Evolutionary conservation across 1,284 basidiomycete species (phyloP), one percentile per base, ranked within the genome.

Genomic region (Leccinum solheimii): DNA sequence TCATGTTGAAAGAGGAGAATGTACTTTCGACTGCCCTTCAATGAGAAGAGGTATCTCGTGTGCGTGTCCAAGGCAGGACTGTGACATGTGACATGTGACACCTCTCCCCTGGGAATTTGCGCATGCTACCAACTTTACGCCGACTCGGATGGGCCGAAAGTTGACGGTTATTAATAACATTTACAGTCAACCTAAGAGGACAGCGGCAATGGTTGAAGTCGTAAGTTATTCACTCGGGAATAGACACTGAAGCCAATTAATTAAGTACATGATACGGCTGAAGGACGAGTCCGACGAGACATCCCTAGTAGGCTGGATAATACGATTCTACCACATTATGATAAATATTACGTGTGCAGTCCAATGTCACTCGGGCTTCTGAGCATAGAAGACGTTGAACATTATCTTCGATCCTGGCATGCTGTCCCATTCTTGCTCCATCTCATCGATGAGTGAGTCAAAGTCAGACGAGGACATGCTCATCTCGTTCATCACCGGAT

Each of bases 301-400:
- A 23, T 49, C 6, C 23, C 45, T 32, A 11, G 30, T 16, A 32
- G 19, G 14, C 8, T 23, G 38, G 8, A 38, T 55, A 19, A 30
- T 36, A 55, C 21, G 30, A 26, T 49, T 21, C 50, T 19, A 9
- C n/a, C 19, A 19, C 30, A 53, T 34, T 53, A 19, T 16, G n/a
- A 32, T 45, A 45, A 32, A 32, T 32, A 32, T 36, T 36, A 30
- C 36, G 7, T 14, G 19, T 32, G 14, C 19, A 19, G 32, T 53
- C 51, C 13, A 53, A 53, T 21, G n/a, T 30, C 11, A 53, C 14
- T n/a, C 13, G 9, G 55, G 55, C 34, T 59, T 57, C 45, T 55
- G 51, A 16, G 58, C 58, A 38, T 50, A 59, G 30, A 59, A 59
- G 26, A 59, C 21, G 45, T 36, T 59, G 34, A 57, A 36, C 55